Base-by-base conservation (phyloP, 176 grass and related monocot species). In the Cymbopogon citratus region DNA sequence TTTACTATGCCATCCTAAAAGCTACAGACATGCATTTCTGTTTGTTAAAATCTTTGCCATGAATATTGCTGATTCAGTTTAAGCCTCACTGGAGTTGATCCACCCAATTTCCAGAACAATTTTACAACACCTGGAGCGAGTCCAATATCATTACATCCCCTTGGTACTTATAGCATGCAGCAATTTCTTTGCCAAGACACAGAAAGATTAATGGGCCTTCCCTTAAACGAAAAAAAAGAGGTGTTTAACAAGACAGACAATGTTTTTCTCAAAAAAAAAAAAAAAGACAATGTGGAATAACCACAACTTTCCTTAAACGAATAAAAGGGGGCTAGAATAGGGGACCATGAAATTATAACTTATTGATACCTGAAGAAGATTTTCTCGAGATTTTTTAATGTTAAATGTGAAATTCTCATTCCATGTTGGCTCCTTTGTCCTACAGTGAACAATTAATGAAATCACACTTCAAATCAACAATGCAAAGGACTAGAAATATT, bases 361-460 rank as follows among this genome's bases (percentile, higher is more conserved):
- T 80, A 11, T 63, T 75, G 38, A 86, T 85, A 94, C 94, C 94
- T 94, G 85, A 67, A 97, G 77, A 66, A 86, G 59, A 85, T 92
- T 92, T 83, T 83, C 84, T 71, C 26, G 67, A 86, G 77, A 81
- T 85, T 76, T 89, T 61, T 44, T 91, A 76, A 94, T 83, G 57
- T 92, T 94, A 61, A 97, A 94, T 54, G 86, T 89, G 68, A 91
- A 85, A 71, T 94, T 71, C 81, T 97, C 90, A 92, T 97, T 92
- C 95, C 95, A 97, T 81, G 89, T 88, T 89, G 95, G 92, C 66
- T 94, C 95, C 81, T 85, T 92, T 28, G 78, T 83, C 87, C 95
- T 94, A 87, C 69, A 35, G 78, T 87, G 54, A 88, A 80, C 68
- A 89, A 88, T 81, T 61, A 62, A 65, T 67, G 59, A 46, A 82